These are phyloP conservation scores for Pharnaceum exiguum DNA, from an alignment of 148 eudicot genomes.

Conservation along the genomic window DNA sequence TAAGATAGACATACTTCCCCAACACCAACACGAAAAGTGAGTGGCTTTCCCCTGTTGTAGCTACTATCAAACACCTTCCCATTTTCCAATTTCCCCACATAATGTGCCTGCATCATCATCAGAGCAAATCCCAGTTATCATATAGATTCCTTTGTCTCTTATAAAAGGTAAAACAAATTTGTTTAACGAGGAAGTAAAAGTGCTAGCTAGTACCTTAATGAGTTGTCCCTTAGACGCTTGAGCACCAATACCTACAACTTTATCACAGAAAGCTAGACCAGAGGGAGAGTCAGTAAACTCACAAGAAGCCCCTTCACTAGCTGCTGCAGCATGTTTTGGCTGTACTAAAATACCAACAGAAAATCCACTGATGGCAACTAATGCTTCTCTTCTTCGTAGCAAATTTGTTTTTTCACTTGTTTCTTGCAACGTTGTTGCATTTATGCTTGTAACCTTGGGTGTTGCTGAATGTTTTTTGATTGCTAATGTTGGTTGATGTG, in stretches of 20 bases:
- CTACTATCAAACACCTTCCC: conserved; percentile 90
- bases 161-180: too few species aligned
- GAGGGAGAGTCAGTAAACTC: conserved; percentile 55
- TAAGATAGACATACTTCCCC: conserved; percentile 56
- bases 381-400: conserved; percentile 51
- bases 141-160: background rate
- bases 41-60: conserved; percentile 86
- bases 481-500: too few species aligned
- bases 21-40: conserved; percentile 78
- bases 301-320: conserved; percentile 35
- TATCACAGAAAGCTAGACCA: conserved; percentile 75
- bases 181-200: background rate
- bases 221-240: conserved; percentile 63
- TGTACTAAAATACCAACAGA: conserved; percentile 9
- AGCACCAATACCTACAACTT: conserved; percentile 52
- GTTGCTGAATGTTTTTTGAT: too few species aligned
- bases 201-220: conserved; percentile 49
- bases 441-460: too few species aligned
- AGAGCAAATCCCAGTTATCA: background rate
- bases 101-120: conserved; percentile 58
- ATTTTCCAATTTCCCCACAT: conserved; percentile 68
- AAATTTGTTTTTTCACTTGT: background rate
- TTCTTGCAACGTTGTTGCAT: too few species aligned
- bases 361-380: conserved; percentile 22
- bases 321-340: conserved; percentile 8